Evolutionary conservation across 441 rosid species (phyloP), one percentile per base, ranked within the genome.

Genomic region (Croton setiger): DNA sequence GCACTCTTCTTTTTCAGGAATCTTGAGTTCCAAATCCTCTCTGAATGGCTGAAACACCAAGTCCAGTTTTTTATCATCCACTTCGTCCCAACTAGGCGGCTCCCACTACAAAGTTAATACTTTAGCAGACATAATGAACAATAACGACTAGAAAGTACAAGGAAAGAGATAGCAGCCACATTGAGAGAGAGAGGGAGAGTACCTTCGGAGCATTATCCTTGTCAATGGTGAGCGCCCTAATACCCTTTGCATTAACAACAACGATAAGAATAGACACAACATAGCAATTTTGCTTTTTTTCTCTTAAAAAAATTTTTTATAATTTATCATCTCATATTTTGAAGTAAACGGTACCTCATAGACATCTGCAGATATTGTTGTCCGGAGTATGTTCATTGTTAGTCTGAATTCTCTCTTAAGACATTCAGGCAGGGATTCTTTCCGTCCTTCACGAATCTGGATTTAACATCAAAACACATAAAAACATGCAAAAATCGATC

Each of bases 181-280:
- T 3, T 1, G 17, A 57, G 44, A 52, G 63, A 62, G 18, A 20
- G 64, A 62, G 62, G 33, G 45, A 36, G 45, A 21, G 56, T 81
- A 94, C 98, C 92, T 91, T 94, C 23, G 96, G 98, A 71, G 93
- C 72, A 75, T 87, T 94, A 74, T 91, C 97, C 81, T 90, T 94
- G 79, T 94, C 98, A 63, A 94, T 82, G 80, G 91, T 85, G 62
- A 86, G 76, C 72, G 98, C 93, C 72, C 98, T 77, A 61, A 94
- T 94, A 69, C 97, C 98, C 96, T 93, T 71, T 63, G 60, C 72
- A 39, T 18, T 71, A 60, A 57, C 72, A 44, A 18, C 13, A 51
- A 67, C 13, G 45, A 48, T 33, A 69, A 31, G 11, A 45, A 51
- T 4, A 36, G n/a, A 35, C 45, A 18, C 49, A 31, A 66, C 10